Evolutionary conservation across 2,329 filamentous ascomycete genomes (phyloP).

Genomic region (Gyromitra esculenta): DNA sequence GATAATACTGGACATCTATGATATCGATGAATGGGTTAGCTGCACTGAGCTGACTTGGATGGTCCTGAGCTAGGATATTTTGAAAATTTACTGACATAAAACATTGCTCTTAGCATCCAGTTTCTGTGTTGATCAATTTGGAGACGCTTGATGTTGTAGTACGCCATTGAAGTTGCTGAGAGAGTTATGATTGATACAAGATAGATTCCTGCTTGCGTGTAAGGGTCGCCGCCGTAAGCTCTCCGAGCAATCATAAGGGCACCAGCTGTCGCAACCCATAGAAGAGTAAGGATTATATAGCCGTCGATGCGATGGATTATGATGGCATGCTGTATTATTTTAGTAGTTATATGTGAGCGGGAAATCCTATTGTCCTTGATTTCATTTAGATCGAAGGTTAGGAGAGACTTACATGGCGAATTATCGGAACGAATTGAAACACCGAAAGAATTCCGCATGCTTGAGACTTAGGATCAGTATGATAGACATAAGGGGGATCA

Average conservation of each 20-base stretch:
- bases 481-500: neutral
- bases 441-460: conserved; percentile 63
- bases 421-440: conserved; percentile 65
- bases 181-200: conserved; percentile 64
- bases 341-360: conserved; percentile 60
- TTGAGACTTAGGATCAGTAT: neutral
- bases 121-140: conserved; percentile 72
- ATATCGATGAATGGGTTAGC: neutral
- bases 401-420: conserved; percentile 61
- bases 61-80: neutral
- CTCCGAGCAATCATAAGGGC: conserved; percentile 67
- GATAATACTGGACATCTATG: conserved; percentile 57
- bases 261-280: conserved; percentile 63
- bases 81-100: conserved; percentile 59
- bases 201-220: conserved; percentile 64
- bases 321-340: conserved; percentile 61
- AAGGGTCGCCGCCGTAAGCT: conserved; percentile 67
- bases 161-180: conserved; percentile 63
- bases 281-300: conserved; percentile 66
- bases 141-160: conserved; percentile 68
- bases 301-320: conserved; percentile 71
- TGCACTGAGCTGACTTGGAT: neutral
- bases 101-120: conserved; percentile 71
- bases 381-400: neutral
- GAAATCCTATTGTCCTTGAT: conserved; percentile 26